phyloP scores from a whole-genome alignment of 2,329 filamentous ascomycete genomes.

The Didymella glomerata region DNA sequence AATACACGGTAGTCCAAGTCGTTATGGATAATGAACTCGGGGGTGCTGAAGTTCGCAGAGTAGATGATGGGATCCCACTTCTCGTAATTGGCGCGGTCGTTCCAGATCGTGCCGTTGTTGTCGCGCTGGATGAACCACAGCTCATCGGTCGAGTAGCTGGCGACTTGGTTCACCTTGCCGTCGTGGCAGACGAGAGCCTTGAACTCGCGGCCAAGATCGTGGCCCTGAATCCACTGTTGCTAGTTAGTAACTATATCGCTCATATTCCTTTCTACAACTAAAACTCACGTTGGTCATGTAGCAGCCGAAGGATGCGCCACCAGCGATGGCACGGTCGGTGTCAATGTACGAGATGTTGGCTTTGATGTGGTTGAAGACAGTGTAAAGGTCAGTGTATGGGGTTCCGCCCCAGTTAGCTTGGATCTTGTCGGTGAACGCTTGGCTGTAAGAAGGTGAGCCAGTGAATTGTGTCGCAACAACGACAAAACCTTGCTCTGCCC shows the following conservation, averaged over 20 bases:
- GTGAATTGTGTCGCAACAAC: constrained; percentile 84
- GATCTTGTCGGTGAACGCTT: constrained; percentile 79
- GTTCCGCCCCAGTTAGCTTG: constrained; percentile 81
- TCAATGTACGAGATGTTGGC: constrained; percentile 73
- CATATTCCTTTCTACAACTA: no score
- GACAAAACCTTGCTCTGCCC: constrained; percentile 86
- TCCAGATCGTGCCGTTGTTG: constrained; percentile 51
- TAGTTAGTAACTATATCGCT: no score
- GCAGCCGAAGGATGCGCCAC: constrained; percentile 66
- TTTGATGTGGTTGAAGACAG: constrained; percentile 77
- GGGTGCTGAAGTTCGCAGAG: constrained; percentile 78
- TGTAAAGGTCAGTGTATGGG: constrained; percentile 83
- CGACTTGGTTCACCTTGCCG: constrained; percentile 73
- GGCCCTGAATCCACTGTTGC: constrained; percentile 80
- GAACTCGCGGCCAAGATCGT: constrained; percentile 82
- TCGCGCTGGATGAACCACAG: constrained; percentile 62
- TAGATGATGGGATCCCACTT: constrained; percentile 66
- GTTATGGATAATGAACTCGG: constrained; percentile 91
- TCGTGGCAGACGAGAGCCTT: constrained; percentile 89
- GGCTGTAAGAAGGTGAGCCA: constrained; percentile 82
- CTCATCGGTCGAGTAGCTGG: constrained; percentile 60
- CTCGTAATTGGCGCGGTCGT: constrained; percentile 59
- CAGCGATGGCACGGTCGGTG: constrained; percentile 72
- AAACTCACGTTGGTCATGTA: constrained; percentile 59
- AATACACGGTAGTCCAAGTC: constrained; percentile 85